Percentiles rank a stretch among this genome's conserved stretches.
Evolutionary conservation across 257 asterid species (phyloP).

Genomic region (Plectranthus barbatus): DNA sequence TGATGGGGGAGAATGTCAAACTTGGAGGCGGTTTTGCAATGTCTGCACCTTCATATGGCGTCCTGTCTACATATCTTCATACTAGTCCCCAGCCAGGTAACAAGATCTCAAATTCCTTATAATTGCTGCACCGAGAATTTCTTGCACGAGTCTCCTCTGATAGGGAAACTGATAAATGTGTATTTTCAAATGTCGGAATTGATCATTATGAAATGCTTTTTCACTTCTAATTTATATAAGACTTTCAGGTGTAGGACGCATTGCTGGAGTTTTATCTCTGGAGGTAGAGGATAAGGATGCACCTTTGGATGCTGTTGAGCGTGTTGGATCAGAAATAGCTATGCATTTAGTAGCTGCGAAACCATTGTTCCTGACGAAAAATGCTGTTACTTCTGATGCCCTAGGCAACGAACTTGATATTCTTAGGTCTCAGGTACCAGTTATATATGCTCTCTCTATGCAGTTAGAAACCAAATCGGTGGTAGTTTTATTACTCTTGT

Average conservation of each 20-base stretch:
- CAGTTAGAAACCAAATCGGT: not conserved
- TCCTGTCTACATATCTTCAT: conserved; percentile 80
- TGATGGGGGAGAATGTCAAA: conserved; percentile 98
- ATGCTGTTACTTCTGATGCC: conserved; percentile 68
- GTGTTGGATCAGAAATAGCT: conserved; percentile 87
- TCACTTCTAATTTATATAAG: conserved; percentile 5
- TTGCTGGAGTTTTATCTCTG: conserved; percentile 82
- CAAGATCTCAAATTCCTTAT: not conserved
- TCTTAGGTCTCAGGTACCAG: conserved; percentile 83
- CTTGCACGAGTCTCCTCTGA: not conserved
- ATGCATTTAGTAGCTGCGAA: conserved; percentile 97
- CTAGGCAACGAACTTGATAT: conserved; percentile 72
- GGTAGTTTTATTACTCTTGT: not conserved
- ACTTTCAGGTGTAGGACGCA: conserved; percentile 75
- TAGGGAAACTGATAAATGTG: not conserved
- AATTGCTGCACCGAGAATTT: not conserved
- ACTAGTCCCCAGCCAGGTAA: conserved; percentile 88
- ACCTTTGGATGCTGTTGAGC: conserved; percentile 61
- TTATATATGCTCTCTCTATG: not conserved
- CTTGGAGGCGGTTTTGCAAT: conserved; percentile 73
- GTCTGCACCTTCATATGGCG: conserved; percentile 63
- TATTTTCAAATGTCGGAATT: conserved; percentile 2
- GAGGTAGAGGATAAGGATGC: conserved; percentile 72
- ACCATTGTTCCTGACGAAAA: conserved; percentile 73
- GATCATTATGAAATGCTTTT: not conserved